A percentile compares a stretch with the other conserved stretches of the same genome.
Conservation (phyloP, 768 basidiomycete species). For the Xerocomus brunneocitrinus region DNA sequence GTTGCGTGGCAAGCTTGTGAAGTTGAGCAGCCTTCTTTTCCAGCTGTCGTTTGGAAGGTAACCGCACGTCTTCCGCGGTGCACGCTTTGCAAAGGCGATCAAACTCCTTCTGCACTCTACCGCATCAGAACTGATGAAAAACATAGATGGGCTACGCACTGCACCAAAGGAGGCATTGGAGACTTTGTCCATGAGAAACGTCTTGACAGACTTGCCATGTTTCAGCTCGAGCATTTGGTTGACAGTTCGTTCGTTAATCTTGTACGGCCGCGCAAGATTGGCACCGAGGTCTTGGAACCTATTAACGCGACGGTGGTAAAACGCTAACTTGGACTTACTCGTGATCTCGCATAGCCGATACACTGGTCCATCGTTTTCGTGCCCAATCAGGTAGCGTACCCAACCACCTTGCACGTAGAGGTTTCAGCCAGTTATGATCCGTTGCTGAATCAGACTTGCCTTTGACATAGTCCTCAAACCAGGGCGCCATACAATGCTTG, state of each 20-base stretch:
- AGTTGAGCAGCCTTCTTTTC: constrained; percentile 66
- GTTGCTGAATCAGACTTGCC: constrained; percentile 40
- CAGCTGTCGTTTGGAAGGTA: constrained; percentile 64
- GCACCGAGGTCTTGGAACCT: constrained; percentile 44
- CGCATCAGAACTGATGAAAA: constrained; percentile 8
- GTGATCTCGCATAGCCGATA: constrained; percentile 82
- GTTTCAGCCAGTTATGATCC: constrained; percentile 6
- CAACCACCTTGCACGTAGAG: constrained; percentile 55
- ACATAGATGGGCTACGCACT: constrained; percentile 40
- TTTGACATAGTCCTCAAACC: constrained; percentile 81
- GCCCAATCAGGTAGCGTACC: constrained; percentile 80
- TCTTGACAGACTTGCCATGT: constrained; percentile 62
- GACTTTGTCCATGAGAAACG: constrained; percentile 79
- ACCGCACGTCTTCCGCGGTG: constrained; percentile 47
- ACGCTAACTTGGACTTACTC: constrained; percentile 45
- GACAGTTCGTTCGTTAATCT: constrained; percentile 58
- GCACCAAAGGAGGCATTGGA: constrained; percentile 66
- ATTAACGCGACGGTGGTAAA: constrained; percentile 1
- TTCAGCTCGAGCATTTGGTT: constrained; percentile 70
- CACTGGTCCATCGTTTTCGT: constrained; percentile 50
- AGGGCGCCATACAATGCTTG: constrained; percentile 68
- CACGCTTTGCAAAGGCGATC: constrained; percentile 49
- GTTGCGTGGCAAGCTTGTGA: constrained; percentile 50
- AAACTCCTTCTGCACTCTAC: constrained; percentile 60
- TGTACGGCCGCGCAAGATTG: constrained; percentile 62